Conservation (phyloP, 192 early-diverging fungal species). For the Glomus cerebriforme region DNA sequence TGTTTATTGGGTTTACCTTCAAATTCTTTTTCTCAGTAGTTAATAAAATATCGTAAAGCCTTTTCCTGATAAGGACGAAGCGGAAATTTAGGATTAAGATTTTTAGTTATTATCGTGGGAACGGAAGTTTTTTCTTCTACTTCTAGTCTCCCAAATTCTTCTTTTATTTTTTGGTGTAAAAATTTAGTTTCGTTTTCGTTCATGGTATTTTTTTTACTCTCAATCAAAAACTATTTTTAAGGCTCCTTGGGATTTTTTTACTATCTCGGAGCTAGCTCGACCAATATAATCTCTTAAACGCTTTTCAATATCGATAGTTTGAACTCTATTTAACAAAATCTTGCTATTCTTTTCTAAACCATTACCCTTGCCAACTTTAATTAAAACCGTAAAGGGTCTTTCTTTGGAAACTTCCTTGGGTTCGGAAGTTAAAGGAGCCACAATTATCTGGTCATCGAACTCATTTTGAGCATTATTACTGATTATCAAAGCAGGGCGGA, state of each 20-base stretch:
- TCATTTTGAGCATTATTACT: constrained; percentile 10
- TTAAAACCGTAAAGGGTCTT: not conserved
- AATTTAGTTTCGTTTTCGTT: too few relatives aligned
- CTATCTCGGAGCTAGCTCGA: not conserved
- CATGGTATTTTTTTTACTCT: not conserved
- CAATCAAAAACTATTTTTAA: not conserved
- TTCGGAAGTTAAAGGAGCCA: not conserved
- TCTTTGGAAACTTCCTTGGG: not conserved
- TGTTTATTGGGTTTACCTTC: too few relatives aligned
- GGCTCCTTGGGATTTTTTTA: not conserved
- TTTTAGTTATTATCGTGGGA: too few relatives aligned
- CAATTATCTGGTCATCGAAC: not conserved
- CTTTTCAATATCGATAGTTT: not conserved
- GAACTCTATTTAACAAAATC: not conserved
- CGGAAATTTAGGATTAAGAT: too few relatives aligned
- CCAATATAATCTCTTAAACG: not conserved
- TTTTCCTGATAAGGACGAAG: too few relatives aligned
- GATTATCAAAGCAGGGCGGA: not conserved
- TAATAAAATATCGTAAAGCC: too few relatives aligned
- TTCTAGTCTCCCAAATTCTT: too few relatives aligned
- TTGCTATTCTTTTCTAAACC: not conserved
- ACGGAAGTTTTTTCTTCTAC: too few relatives aligned
- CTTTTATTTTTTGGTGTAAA: too few relatives aligned
- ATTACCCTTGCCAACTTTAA: not conserved
- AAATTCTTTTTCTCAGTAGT: not conserved